phyloP scores from a whole-genome alignment of 1,139 yeast species.

The Yamadazyma blattariae region DNA sequence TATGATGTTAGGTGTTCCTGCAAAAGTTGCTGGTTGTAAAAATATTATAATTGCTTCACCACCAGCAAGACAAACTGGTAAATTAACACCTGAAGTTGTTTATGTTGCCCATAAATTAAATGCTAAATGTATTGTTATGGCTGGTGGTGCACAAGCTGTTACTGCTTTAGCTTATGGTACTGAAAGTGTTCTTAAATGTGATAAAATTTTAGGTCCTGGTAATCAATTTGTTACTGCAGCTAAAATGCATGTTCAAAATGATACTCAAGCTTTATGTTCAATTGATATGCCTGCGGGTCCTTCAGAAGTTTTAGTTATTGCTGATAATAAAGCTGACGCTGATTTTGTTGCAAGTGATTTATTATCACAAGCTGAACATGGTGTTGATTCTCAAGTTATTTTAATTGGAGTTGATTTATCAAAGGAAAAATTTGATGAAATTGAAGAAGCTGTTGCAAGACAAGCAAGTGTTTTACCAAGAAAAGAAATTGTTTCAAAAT shows the following conservation, averaged over 20 bases:
- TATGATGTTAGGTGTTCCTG: slow-evolving; percentile 98
- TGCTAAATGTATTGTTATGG: slow-evolving; percentile 83
- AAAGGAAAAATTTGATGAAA: slow-evolving; percentile 54
- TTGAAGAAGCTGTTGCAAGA: slow-evolving; percentile 75
- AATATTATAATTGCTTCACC: slow-evolving; percentile 97
- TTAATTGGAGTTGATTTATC: slow-evolving; percentile 77
- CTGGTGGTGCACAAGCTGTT: slow-evolving; percentile 99
- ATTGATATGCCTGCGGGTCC: slow-evolving; percentile 99
- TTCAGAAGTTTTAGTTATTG: slow-evolving; percentile 90
- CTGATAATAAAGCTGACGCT: slow-evolving; percentile 84
- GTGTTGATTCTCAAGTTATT: slow-evolving; percentile 95
- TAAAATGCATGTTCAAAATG: slow-evolving; percentile 95
- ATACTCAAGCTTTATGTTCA: slow-evolving; percentile 89
- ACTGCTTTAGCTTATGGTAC: slow-evolving; percentile 99
- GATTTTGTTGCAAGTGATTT: slow-evolving; percentile 95
- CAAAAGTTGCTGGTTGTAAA: slow-evolving; percentile 94
- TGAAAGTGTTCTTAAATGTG: slow-evolving; percentile 85
- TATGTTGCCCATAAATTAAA: slow-evolving; percentile 96
- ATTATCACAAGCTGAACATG: slow-evolving; percentile 98
- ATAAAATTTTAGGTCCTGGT: slow-evolving; percentile 97
- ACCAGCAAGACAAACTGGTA: slow-evolving; percentile 88
- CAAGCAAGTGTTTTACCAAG: slow-evolving; percentile 91
- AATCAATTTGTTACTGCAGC: slow-evolving; percentile 99
- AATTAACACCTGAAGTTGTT: slow-evolving; percentile 93
- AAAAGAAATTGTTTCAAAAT: slow-evolving; percentile 86